A percentile compares a stretch with the other conserved stretches of the same genome.
These are phyloP conservation scores for Microdochium bolleyi DNA, from an alignment of 2,329 filamentous ascomycete species.

Conservation along the genomic window DNA sequence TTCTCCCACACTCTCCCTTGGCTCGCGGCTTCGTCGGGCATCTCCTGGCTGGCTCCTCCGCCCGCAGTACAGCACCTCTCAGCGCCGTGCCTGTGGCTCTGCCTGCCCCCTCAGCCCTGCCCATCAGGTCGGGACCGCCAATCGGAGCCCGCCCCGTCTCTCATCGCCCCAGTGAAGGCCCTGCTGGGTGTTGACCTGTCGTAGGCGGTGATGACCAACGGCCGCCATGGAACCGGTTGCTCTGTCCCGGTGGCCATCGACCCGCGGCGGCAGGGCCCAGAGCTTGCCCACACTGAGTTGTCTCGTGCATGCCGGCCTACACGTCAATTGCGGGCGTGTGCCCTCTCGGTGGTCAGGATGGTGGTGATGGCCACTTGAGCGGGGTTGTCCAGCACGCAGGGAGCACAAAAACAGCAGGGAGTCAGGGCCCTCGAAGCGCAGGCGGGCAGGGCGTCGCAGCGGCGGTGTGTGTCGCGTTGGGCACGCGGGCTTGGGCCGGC, in stretches of 20 bases:
- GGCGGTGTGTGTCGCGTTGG: background rate
- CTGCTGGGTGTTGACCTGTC: background rate
- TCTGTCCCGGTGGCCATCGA: background rate
- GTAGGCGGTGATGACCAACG: background rate
- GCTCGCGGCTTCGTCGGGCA: background rate
- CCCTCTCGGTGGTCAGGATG: background rate
- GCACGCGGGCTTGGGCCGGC: background rate
- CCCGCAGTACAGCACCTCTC: background rate
- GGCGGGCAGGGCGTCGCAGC: background rate
- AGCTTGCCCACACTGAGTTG: background rate
- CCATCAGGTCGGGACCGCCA: background rate
- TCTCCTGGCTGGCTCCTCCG: background rate
- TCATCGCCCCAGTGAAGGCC: background rate
- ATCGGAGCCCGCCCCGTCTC: background rate
- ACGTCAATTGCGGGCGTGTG: background rate
- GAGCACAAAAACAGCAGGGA: no score
- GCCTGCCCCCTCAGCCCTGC: background rate
- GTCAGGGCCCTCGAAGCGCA: background rate
- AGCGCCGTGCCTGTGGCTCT: background rate
- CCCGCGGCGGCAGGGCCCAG: background rate
- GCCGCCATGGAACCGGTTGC: background rate
- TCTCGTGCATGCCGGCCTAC: background rate
- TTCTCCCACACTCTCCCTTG: background rate
- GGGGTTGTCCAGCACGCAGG: no score
- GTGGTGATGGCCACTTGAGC: no score